Evolutionary conservation across 768 basidiomycete species (phyloP).

Genomic region (Boletales sp.): DNA sequence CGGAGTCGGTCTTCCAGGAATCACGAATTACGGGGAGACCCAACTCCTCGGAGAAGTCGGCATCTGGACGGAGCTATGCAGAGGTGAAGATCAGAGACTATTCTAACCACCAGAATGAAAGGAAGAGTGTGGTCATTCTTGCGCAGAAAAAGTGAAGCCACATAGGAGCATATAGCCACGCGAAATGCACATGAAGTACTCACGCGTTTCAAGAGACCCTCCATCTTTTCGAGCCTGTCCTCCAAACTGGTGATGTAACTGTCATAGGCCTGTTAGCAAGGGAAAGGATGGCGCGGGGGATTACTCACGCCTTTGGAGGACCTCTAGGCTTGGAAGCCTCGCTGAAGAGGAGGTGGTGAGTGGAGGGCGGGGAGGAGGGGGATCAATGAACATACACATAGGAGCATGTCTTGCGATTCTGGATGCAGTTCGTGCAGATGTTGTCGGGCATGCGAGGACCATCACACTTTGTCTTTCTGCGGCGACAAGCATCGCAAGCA

Average conservation of each 20-base stretch:
- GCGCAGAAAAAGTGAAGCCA: background rate
- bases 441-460: constrained; percentile 49
- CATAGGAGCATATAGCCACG: background rate
- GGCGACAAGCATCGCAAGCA: constrained; percentile 58
- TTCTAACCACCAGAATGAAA: background rate
- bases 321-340: constrained; percentile 63
- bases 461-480: constrained; percentile 59
- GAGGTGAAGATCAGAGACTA: constrained; percentile 8
- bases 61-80: constrained; percentile 56
- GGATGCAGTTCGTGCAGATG: constrained; percentile 56
- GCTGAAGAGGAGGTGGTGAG: constrained; percentile 29
- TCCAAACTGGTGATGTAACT: constrained; percentile 61
- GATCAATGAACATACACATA: constrained; percentile 46
- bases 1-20: constrained; percentile 51
- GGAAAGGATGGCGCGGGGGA: background rate
- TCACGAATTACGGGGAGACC: constrained; percentile 60
- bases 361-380: background rate
- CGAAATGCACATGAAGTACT: constrained; percentile 10
- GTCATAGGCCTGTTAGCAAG: background rate
- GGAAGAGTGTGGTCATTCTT: background rate
- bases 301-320: constrained; percentile 62
- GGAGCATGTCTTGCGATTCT: constrained; percentile 50
- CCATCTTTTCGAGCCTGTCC: constrained; percentile 54
- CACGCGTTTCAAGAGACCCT: constrained; percentile 51
- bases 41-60: constrained; percentile 58